phyloP scores from a whole-genome alignment of 805 yeast genomes.

The Metschnikowia rubicola region DNA sequence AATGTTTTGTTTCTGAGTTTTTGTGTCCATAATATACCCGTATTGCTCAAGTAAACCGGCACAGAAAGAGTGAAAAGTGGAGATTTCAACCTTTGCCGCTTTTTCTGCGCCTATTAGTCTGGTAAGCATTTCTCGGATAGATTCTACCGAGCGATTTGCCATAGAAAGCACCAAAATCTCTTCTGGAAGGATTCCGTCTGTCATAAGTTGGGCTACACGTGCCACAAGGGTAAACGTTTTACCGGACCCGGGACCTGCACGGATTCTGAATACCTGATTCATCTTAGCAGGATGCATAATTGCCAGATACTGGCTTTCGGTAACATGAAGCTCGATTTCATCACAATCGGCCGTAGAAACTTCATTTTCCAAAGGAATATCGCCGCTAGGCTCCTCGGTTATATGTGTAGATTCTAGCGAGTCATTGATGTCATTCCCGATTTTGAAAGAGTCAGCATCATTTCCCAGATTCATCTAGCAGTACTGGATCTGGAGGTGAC shows the following conservation, averaged over 20 bases:
- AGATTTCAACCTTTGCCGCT: constrained; percentile 78
- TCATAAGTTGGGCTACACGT: constrained; percentile 48
- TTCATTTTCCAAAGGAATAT: too few relatives aligned
- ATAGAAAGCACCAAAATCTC: constrained; percentile 61
- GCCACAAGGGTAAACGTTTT: constrained; percentile 59
- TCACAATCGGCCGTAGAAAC: background rate
- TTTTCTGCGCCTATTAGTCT: constrained; percentile 31
- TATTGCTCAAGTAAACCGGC: constrained; percentile 44
- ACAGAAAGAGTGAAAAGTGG: constrained; percentile 70
- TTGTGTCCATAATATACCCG: constrained; percentile 16
- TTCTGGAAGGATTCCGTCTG: constrained; percentile 40
- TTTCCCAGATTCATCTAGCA: too few relatives aligned
- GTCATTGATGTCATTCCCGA: too few relatives aligned
- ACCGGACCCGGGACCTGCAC: constrained; percentile 77
- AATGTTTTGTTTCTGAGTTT: constrained; percentile 23
- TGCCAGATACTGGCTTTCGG: constrained; percentile 46
- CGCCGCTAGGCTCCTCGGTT: too few relatives aligned
- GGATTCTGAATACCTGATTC: constrained; percentile 44
- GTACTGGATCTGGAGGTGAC: too few relatives aligned
- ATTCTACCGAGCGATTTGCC: constrained; percentile 67
- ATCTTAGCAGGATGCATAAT: constrained; percentile 40
- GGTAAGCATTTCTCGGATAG: constrained; percentile 32
- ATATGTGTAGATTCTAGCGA: too few relatives aligned
- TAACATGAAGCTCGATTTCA: constrained; percentile 18
- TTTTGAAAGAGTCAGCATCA: too few relatives aligned